Evolutionary conservation across 768 basidiomycete species (phyloP).

Genomic region (Termitomyces heimii): DNA sequence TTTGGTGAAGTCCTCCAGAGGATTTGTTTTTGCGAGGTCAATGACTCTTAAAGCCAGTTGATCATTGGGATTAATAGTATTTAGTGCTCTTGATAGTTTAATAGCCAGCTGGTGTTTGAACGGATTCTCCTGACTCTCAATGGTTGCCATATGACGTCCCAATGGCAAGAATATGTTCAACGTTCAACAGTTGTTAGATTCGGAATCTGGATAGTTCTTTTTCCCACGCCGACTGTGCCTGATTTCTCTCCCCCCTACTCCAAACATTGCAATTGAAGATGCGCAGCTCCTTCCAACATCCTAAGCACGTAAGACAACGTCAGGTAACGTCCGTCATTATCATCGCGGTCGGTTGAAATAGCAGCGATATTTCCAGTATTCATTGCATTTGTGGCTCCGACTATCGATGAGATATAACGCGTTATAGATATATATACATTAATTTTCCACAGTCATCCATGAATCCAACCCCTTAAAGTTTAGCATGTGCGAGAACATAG

Average conservation of each 20-base stretch:
- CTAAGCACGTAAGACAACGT: background rate
- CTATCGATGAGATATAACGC: background rate
- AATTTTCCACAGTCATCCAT: background rate
- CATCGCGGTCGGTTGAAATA: background rate
- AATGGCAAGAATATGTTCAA: background rate
- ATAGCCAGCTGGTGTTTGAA: constrained; percentile 71
- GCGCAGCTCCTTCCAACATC: background rate
- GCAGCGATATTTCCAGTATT: background rate
- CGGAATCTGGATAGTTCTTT: background rate
- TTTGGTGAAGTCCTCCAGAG: constrained; percentile 57
- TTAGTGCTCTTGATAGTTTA: constrained; percentile 75
- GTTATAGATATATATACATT: background rate
- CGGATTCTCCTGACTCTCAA: constrained; percentile 21
- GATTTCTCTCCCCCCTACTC: too few relatives aligned
- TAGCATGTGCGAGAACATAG: constrained; percentile 42
- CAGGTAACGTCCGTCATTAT: too few relatives aligned
- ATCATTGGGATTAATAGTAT: constrained; percentile 79
- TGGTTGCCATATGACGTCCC: background rate
- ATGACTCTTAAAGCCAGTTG: constrained; percentile 73
- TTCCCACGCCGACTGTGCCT: background rate
- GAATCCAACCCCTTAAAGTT: constrained; percentile 22
- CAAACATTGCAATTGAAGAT: too few relatives aligned
- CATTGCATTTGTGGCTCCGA: background rate
- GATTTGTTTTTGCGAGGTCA: constrained; percentile 71
- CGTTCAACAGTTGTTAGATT: too few relatives aligned